Evolutionary conservation across 768 basidiomycete species (phyloP), one percentile per base, ranked within the genome.

Genomic region (Sporobolomyces phaffii): DNA sequence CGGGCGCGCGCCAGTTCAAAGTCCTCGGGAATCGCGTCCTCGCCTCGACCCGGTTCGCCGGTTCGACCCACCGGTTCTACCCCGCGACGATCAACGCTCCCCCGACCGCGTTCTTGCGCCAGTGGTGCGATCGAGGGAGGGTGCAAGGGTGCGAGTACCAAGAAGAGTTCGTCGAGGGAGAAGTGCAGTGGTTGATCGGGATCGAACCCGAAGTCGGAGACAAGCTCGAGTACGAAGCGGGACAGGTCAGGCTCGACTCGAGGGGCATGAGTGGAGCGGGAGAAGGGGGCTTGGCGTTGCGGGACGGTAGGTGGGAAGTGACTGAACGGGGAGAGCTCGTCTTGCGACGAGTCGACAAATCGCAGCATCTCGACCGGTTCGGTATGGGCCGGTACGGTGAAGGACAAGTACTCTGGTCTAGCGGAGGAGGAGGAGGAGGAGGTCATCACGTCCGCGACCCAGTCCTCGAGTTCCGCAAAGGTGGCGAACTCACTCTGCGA

Each of bases 1-100:
- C 77, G 3, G 78, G 79, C 7, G 69, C 77, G 47, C 71, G 74
- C 11, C 70, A 75, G 26, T 80, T 77, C 64, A 79, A 73, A 15
- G 75, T 80, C 18, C 64, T 72, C n/a, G 79, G 78, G 40, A 81
- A 81, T 69, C 62, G 31, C 4, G 28, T 74, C 57, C 20, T 60
- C 26, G 38, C 53, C 0, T 51, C 44, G 28, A 73, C 72, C 0
- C 40, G 51, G 4, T 75, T 75, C 53, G 49, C 28, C 17, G 75
- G 75, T 26, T 51, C 66, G 41, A 74, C 61, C 44, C 66, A 53
- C 45, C 60, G 64, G 31, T 58, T 58, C 50, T 38, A 49, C 47
- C 59, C 62, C n/a, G 34, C 22, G 22, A 59, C 49, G 26, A 41
- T 63, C 48, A 71, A 70, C 40, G 67, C 73, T 0, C 70, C 75